These are phyloP conservation scores for Trypanosoma caninum DNA, from an alignment of 208 protist species.

Conservation along the genomic window DNA sequence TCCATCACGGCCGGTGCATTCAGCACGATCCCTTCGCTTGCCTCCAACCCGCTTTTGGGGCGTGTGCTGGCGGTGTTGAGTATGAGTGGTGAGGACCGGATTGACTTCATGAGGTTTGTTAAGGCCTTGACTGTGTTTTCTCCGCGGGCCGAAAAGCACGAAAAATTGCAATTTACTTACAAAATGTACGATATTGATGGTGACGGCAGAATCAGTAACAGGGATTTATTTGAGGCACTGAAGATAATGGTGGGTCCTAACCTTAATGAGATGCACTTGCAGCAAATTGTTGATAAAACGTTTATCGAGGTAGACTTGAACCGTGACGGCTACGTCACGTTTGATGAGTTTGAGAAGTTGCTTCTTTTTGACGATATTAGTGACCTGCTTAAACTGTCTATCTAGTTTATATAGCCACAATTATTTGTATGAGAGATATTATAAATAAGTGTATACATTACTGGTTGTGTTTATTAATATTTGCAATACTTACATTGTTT, in stretches of 20 bases:
- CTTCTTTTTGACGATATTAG: conserved; percentile 68
- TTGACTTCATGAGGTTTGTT: conserved; percentile 86
- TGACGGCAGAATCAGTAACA: conserved; percentile 93
- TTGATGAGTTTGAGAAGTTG: conserved; percentile 90
- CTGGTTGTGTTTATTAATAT: too few relatives aligned
- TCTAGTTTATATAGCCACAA: conserved; percentile 35
- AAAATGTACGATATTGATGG: conserved; percentile 95
- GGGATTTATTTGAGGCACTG: conserved; percentile 91
- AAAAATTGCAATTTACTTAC: conserved; percentile 90
- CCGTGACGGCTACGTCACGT: conserved; percentile 90
- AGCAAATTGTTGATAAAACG: conserved; percentile 96
- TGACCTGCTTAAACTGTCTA: conserved; percentile 81
- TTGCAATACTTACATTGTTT: too few relatives aligned
- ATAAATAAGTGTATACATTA: too few relatives aligned
- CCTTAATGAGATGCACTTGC: conserved; percentile 85
- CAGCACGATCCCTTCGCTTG: conserved; percentile 62
- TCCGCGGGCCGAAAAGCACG: conserved; percentile 56
- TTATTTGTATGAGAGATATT: too few relatives aligned
- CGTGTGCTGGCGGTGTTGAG: conserved; percentile 82
- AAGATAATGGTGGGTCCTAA: conserved; percentile 93
- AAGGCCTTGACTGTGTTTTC: conserved; percentile 80
- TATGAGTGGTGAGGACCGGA: conserved; percentile 60
- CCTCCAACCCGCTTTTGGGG: conserved; percentile 82
- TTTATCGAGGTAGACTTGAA: conserved; percentile 91
- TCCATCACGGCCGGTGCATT: conserved; percentile 69